These are phyloP conservation scores for Didymella pomorum DNA, from an alignment of 2,329 filamentous ascomycete genomes.

Conservation along the genomic window DNA sequence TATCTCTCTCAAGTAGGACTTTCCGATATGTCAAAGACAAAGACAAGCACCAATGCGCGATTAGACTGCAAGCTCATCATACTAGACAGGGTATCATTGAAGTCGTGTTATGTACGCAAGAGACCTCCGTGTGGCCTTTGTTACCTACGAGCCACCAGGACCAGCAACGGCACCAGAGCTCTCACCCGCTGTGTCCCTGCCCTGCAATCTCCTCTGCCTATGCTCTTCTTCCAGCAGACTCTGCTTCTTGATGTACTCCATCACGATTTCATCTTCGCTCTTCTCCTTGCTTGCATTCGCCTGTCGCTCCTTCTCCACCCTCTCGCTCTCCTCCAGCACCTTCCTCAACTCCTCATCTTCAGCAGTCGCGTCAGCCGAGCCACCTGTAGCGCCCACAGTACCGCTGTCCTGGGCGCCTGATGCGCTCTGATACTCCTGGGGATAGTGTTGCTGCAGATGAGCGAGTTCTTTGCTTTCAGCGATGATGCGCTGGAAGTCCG, in stretches of 20 bases:
- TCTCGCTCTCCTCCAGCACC: conserved; percentile 40
- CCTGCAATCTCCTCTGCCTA: conserved; percentile 20
- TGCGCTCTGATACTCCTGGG: conserved; percentile 27
- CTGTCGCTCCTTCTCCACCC: conserved; percentile 50
- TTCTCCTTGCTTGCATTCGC: conserved; percentile 51
- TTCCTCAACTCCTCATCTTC: conserved; percentile 39
- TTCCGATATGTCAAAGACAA: neutral
- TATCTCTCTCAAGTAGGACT: neutral
- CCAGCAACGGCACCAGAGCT: conserved; percentile 11
- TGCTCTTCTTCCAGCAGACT: conserved; percentile 68
- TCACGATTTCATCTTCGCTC: conserved; percentile 74
- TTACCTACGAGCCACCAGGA: neutral
- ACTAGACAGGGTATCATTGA: neutral
- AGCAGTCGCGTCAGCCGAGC: neutral
- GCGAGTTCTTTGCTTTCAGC: conserved; percentile 46
- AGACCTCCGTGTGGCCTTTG: neutral
- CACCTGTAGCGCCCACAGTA: conserved; percentile 11
- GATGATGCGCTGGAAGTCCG: conserved; percentile 48
- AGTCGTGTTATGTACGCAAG: neutral
- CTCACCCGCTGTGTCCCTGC: conserved; percentile 12
- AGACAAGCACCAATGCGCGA: neutral
- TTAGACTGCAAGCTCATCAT: too few relatives aligned
- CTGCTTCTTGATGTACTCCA: conserved; percentile 79
- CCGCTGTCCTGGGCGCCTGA: conserved; percentile 19
- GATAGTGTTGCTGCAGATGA: conserved; percentile 34